Conservation (phyloP, 1,139 yeast genomes). For the Meyerozyma carpophila region DNA sequence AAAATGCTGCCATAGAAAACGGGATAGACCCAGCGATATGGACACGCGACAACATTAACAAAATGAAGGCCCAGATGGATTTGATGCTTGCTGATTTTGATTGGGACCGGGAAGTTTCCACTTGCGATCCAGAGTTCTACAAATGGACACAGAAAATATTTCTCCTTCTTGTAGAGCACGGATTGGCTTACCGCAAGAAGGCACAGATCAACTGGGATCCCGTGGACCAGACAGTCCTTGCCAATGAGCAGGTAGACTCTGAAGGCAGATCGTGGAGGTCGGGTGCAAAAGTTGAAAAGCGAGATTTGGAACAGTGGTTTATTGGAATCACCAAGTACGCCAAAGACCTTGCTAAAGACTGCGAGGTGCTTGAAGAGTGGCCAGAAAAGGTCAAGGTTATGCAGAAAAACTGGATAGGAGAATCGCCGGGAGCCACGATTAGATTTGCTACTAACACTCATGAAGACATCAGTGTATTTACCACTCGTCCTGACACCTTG, state of each 20-base stretch:
- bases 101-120: constrained; percentile 89
- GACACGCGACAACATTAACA: constrained; percentile 72
- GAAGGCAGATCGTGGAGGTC: constrained; percentile 95
- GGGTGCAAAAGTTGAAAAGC: constrained; percentile 88
- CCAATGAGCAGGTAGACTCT: constrained; percentile 93
- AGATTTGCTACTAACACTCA: constrained; percentile 27
- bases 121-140: constrained; percentile 84
- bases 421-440: constrained; percentile 75
- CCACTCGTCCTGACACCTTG: constrained; percentile 87
- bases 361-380: constrained; percentile 63
- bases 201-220: constrained; percentile 99
- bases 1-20: constrained; percentile 92
- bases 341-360: constrained; percentile 55
- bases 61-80: constrained; percentile 80
- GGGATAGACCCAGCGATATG: constrained; percentile 73
- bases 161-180: constrained; percentile 62
- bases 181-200: constrained; percentile 76
- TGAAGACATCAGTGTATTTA: constrained; percentile 49
- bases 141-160: constrained; percentile 90
- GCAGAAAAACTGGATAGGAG: constrained; percentile 95
- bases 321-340: constrained; percentile 84
- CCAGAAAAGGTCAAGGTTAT: constrained; percentile 82
- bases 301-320: constrained; percentile 84
- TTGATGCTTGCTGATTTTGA: constrained; percentile 82
- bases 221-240: constrained; percentile 85